phyloP scores from a whole-genome alignment of 768 basidiomycete species.

The Pholiota microspora region DNA sequence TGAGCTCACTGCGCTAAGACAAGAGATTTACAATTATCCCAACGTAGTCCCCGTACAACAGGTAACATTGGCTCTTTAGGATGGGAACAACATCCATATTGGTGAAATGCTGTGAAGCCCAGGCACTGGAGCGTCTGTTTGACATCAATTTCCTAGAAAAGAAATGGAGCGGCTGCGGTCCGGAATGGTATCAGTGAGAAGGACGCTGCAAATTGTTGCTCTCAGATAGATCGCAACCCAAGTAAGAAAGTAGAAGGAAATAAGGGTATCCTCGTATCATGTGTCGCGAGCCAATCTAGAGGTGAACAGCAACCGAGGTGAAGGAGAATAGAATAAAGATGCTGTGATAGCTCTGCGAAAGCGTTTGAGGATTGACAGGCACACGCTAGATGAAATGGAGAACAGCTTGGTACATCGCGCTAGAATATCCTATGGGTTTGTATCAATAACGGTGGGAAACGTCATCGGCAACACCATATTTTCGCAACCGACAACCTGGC shows the following conservation, averaged over 20 bases:
- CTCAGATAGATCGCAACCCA: background rate
- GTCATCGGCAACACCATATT: too few species aligned
- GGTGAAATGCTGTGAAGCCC: too few species aligned
- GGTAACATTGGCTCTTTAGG: background rate
- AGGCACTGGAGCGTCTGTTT: too few species aligned
- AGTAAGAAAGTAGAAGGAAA: background rate
- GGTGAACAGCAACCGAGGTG: background rate
- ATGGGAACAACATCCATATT: too few species aligned
- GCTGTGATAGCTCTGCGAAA: too few species aligned
- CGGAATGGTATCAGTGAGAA: background rate
- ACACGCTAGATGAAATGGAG: too few species aligned
- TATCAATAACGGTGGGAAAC: too few species aligned
- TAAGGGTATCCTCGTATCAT: background rate
- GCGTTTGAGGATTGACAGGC: too few species aligned
- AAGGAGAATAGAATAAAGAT: background rate
- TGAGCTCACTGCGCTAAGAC: background rate
- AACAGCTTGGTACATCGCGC: too few species aligned
- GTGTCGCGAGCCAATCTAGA: background rate
- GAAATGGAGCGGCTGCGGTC: background rate
- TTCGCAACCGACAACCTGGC: background rate
- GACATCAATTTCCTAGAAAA: too few species aligned
- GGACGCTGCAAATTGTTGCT: background rate
- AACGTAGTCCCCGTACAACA: background rate
- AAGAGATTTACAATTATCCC: background rate
- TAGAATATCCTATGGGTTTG: too few species aligned